These are phyloP conservation scores for Coniosporium apollinis DNA, from an alignment of 495 filamentous ascomycete species.

Conservation along the genomic window DNA sequence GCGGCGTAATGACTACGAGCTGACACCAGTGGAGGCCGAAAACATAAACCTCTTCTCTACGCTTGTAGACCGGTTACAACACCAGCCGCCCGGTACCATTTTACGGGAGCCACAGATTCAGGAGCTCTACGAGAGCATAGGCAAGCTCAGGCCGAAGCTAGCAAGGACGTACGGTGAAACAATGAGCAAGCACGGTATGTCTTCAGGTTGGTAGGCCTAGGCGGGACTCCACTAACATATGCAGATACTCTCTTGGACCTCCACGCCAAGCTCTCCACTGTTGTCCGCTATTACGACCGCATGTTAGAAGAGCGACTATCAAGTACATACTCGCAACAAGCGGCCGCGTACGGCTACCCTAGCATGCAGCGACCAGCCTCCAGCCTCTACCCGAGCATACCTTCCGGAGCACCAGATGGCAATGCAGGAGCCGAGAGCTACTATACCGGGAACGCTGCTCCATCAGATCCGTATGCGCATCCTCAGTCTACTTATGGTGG, in stretches of 20 bases:
- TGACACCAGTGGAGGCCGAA: conserved; percentile 84
- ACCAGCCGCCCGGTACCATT: conserved; percentile 89
- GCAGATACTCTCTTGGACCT: conserved; percentile 77
- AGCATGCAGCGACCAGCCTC: conserved; percentile 33
- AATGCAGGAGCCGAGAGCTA: conserved; percentile 55
- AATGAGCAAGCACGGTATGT: conserved; percentile 95
- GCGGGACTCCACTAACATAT: conserved; percentile 17
- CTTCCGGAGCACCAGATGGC: conserved; percentile 28
- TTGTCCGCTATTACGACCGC: conserved; percentile 95
- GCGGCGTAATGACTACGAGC: conserved; percentile 77
- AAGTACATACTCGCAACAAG: conserved; percentile 77
- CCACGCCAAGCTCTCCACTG: conserved; percentile 87
- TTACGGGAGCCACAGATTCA: conserved; percentile 93
- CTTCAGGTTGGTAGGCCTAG: not conserved
- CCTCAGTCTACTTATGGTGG: conserved; percentile 20
- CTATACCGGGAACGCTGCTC: conserved; percentile 48
- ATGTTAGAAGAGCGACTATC: conserved; percentile 95
- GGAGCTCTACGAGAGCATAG: conserved; percentile 94
- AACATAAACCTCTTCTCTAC: conserved; percentile 96
- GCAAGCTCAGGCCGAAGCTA: conserved; percentile 76
- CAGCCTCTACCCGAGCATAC: conserved; percentile 50
- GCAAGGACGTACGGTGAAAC: conserved; percentile 95
- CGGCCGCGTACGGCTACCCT: conserved; percentile 32
- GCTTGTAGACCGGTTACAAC: conserved; percentile 83
- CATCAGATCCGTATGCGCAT: conserved; percentile 33